A percentile compares a stretch with the other conserved stretches of the same genome.
phyloP scores from a whole-genome alignment of 441 rosid genomes.

The Pelargonium citronellum region DNA sequence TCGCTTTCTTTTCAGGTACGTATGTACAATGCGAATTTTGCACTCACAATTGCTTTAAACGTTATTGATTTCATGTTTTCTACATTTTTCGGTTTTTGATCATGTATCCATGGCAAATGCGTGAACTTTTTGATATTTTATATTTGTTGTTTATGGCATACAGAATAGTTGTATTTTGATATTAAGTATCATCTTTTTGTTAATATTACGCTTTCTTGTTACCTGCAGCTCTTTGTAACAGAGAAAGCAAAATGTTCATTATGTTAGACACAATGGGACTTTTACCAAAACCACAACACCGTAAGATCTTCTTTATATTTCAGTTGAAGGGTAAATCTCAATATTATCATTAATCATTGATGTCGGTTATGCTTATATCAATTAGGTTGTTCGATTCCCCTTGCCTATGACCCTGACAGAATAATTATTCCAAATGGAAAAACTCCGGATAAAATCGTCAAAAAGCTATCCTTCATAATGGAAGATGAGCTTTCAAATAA shows the following conservation, averaged over 20 bases:
- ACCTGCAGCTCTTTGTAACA: slow-evolving; percentile 72
- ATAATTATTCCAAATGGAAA: slow-evolving; percentile 54
- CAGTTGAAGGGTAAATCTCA: slow-evolving; percentile 19
- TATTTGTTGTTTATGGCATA: too few species aligned
- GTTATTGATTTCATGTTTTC: neutral
- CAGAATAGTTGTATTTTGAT: too few species aligned
- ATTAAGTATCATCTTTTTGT: too few species aligned
- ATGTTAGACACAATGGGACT: slow-evolving; percentile 65
- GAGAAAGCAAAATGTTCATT: slow-evolving; percentile 65
- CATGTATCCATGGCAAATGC: too few species aligned
- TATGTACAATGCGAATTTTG: neutral
- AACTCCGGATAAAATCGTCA: slow-evolving; percentile 48
- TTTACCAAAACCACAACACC: slow-evolving; percentile 62
- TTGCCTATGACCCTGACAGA: slow-evolving; percentile 54
- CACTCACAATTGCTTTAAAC: neutral
- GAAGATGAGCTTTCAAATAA: slow-evolving; percentile 45
- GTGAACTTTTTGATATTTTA: too few species aligned
- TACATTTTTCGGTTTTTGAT: neutral
- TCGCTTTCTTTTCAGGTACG: slow-evolving; percentile 73
- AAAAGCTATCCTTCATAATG: slow-evolving; percentile 47
- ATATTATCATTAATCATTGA: slow-evolving; percentile 14
- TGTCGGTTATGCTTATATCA: slow-evolving; percentile 17
- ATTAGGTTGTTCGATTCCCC: slow-evolving; percentile 75
- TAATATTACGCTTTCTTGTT: slow-evolving; percentile 14
- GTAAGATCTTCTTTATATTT: slow-evolving; percentile 41